These are phyloP conservation scores for Canavalia ensiformis DNA, from an alignment of 306 rosid genomes.

Conservation along the genomic window DNA sequence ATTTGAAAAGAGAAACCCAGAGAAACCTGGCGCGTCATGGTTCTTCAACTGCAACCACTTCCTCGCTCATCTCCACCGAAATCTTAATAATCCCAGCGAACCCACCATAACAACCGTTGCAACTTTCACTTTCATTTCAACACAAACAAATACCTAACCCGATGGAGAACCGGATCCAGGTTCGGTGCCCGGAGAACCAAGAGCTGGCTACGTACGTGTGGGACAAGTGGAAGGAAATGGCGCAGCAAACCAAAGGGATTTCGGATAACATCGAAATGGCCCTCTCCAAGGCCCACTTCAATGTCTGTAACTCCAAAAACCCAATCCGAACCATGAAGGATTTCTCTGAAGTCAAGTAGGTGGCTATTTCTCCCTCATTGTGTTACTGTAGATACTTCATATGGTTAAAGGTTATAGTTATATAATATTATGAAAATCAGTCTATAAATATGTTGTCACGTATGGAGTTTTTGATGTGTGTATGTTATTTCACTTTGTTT, in stretches of 20 bases:
- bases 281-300: slow-evolving; percentile 82
- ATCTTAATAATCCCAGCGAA: slow-evolving; percentile 18
- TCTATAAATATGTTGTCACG: not conserved
- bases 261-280: slow-evolving; percentile 74
- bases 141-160: not conserved
- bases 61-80: not conserved
- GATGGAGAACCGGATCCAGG: slow-evolving; percentile 68
- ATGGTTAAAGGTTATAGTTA: not conserved
- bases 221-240: slow-evolving; percentile 79
- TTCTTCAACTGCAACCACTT: slow-evolving; percentile 30
- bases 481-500: not conserved
- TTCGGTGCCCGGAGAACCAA: slow-evolving; percentile 69
- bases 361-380: not conserved
- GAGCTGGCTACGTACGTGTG: slow-evolving; percentile 68
- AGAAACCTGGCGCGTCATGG: slow-evolving; percentile 44
- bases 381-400: not conserved
- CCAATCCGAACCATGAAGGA: slow-evolving; percentile 77
- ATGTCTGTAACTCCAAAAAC: slow-evolving; percentile 70
- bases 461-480: not conserved
- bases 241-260: slow-evolving; percentile 72
- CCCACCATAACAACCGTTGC: not conserved
- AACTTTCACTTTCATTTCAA: not conserved
- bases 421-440: not conserved
- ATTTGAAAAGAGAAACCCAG: slow-evolving; percentile 19
- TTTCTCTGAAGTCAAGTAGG: slow-evolving; percentile 80